Evolutionary conservation across 2,329 filamentous ascomycete species (phyloP).

Genomic region (Cadophora malorum): DNA sequence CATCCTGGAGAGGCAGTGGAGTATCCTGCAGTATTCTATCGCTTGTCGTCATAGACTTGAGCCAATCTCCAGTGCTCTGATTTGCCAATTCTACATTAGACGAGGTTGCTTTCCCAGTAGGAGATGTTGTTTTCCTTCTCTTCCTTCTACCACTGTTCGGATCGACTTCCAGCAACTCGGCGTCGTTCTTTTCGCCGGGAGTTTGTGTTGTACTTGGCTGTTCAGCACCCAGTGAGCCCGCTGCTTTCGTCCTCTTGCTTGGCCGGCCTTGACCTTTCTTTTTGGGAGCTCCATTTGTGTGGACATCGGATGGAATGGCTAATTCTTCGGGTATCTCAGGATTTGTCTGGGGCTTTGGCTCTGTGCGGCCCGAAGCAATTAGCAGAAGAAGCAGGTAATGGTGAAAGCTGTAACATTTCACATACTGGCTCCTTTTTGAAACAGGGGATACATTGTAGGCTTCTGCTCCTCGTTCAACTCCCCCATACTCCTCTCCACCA

Average conservation of each 20-base stretch:
- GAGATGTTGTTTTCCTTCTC: slow-evolving; percentile 50
- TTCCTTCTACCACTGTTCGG: slow-evolving; percentile 49
- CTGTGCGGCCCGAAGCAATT: slow-evolving; percentile 5
- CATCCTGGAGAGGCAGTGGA: neutral
- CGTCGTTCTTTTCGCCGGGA: slow-evolving; percentile 14
- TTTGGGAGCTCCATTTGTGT: neutral
- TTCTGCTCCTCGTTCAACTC: slow-evolving; percentile 40
- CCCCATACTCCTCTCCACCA: slow-evolving; percentile 42
- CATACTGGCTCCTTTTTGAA: slow-evolving; percentile 43
- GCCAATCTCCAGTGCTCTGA: neutral
- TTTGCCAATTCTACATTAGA: neutral
- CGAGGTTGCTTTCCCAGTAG: slow-evolving; percentile 32
- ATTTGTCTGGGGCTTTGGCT: slow-evolving; percentile 14
- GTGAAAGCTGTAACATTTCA: slow-evolving; percentile 2
- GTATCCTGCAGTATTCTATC: neutral
- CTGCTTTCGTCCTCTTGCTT: slow-evolving; percentile 16
- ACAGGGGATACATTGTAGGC: slow-evolving; percentile 42
- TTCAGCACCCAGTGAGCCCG: neutral
- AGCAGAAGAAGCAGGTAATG: neutral
- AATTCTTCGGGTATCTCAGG: neutral
- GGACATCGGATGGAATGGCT: neutral
- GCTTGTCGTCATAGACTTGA: too few relatives aligned
- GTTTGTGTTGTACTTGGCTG: neutral
- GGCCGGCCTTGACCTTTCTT: slow-evolving; percentile 4
- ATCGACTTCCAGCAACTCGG: slow-evolving; percentile 42